Percentiles rank a stretch among this genome's conserved stretches.
phyloP scores from a whole-genome alignment of 805 yeast genomes.

The Debaryomyces maramus region DNA sequence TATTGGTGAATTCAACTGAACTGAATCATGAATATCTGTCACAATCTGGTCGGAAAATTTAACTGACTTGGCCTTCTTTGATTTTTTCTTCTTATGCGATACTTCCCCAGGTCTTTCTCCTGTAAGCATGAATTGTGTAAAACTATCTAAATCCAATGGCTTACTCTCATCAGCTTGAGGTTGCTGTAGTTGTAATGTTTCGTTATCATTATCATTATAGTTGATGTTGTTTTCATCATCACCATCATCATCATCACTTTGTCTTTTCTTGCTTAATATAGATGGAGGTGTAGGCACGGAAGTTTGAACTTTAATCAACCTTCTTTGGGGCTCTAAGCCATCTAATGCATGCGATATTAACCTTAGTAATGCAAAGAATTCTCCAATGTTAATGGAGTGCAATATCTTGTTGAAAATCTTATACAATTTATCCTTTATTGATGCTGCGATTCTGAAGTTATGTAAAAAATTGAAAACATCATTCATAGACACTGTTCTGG shows the following conservation, averaged over 20 bases:
- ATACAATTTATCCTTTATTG: conserved; percentile 50
- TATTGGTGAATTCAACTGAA: conserved; percentile 17
- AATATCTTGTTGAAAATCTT: conserved; percentile 52
- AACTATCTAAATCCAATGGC: conserved; percentile 78
- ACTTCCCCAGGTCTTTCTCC: conserved; percentile 65
- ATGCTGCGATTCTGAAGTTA: conserved; percentile 66
- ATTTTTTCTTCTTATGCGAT: conserved; percentile 37
- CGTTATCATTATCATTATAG: conserved; percentile 18
- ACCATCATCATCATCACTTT: conserved; percentile 42
- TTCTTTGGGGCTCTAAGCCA: conserved; percentile 54
- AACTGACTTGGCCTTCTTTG: conserved; percentile 56
- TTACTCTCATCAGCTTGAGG: conserved; percentile 12
- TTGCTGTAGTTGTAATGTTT: neutral
- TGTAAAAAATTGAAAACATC: conserved; percentile 79
- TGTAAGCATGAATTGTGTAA: conserved; percentile 79
- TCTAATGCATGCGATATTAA: conserved; percentile 70
- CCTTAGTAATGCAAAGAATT: conserved; percentile 84
- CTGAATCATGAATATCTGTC: conserved; percentile 39
- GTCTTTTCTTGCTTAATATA: conserved; percentile 63
- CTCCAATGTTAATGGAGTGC: conserved; percentile 75
- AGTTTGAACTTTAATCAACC: conserved; percentile 53
- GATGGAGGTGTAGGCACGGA: conserved; percentile 80
- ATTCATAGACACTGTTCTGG: conserved; percentile 61
- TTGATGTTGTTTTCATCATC: conserved; percentile 15
- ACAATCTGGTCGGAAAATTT: conserved; percentile 70